phyloP scores from a whole-genome alignment of 805 yeast genomes.

The Lipomyces starkeyi region DNA sequence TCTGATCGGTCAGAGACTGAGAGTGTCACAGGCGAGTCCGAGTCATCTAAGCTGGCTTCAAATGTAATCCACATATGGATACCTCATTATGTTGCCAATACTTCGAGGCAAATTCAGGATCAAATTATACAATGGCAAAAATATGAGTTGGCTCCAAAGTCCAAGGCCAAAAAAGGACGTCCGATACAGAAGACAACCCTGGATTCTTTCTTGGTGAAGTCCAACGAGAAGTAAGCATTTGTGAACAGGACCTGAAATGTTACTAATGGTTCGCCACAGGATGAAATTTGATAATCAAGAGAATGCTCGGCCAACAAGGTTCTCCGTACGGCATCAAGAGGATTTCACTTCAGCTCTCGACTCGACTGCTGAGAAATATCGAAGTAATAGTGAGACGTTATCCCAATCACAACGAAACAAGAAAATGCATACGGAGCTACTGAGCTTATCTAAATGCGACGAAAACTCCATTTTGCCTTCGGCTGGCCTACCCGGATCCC shows the following conservation, averaged over 20 bases:
- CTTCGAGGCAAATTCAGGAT: neutral
- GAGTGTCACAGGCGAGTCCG: neutral
- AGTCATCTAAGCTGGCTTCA: neutral
- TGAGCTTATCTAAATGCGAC: neutral
- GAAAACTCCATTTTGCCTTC: neutral
- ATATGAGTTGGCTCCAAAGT: neutral
- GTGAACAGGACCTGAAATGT: too few species aligned
- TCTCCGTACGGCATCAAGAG: neutral
- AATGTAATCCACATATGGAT: constrained; percentile 1
- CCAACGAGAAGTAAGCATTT: neutral
- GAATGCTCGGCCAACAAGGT: neutral
- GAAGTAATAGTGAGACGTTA: neutral
- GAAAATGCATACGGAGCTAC: neutral
- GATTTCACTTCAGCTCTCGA: neutral
- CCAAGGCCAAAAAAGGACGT: neutral
- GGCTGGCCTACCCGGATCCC: neutral
- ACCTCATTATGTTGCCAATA: neutral
- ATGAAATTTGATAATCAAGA: neutral
- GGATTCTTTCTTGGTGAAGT: constrained; percentile 1
- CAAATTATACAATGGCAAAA: neutral
- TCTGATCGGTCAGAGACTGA: constrained; percentile 2
- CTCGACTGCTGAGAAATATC: neutral
- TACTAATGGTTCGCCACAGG: neutral
- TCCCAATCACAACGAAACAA: neutral
- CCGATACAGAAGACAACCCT: constrained; percentile 4